Base-by-base conservation (phyloP, 225 moss, liverwort and hornwort genomes). In the Polytrichum formosum region DNA sequence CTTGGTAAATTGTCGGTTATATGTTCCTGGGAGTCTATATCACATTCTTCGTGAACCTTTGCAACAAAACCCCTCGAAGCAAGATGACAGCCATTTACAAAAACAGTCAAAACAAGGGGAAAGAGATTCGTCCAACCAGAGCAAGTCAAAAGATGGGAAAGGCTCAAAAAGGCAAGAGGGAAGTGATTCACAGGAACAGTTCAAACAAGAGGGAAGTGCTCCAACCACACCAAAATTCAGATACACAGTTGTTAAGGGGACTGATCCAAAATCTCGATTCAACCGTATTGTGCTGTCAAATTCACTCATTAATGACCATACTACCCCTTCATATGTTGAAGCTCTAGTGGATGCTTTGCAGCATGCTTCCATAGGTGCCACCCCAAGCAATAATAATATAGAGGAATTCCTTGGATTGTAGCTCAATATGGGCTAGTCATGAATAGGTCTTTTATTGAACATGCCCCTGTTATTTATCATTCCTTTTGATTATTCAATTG, bases 11-110 rank as follows among this genome's bases (percentile, higher is more conserved):
- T 82, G 79, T 9, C 85, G 90, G 28, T 76, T 92, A 29, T 91
- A 76, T 78, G 91, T 92, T 37, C 95, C 95, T 28, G 95, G 95
- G 46, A 73, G 55, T 6, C 82, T 92, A 5, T 92, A 72, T 68
- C 95, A 95, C 61, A 86, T 95, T 64, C 82, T 89, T 65, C 91
- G 92, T 7, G 79, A 56, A 62, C 84, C 87, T 60, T 69, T 91
- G 5, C 77, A 74, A 68, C 58, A 58, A 23, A 23, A 23, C 23
- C 58, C 58, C 46, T 46, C 13, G 16, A 46, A 46, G 46, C 46
- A 46, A 13, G 16, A 46, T 3, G 4, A 46, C 13, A 46, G 2
- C 13, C 46, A 16, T 46, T 46, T 16, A 4, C 46, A 46, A 16
- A 46, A 46, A 16, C 13, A 46, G 13, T 13, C 46, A 16, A 46